Base-by-base conservation (phyloP, 2,329 filamentous ascomycete species). In the Emergomyces orientalis region DNA sequence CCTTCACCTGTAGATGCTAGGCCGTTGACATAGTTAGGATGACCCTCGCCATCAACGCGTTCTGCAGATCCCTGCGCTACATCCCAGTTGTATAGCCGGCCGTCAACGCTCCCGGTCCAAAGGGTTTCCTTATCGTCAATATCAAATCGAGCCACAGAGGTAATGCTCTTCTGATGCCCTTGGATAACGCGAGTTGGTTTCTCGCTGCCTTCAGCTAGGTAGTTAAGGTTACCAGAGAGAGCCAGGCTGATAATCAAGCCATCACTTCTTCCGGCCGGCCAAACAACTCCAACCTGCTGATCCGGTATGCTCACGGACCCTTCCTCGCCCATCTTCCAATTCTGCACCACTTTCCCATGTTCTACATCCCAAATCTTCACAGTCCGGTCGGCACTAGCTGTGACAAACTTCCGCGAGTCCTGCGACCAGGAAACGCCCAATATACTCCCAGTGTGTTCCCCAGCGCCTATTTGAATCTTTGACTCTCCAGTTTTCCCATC, bases 281-380 rank as follows among this genome's bases (percentile, higher is more conserved):
- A 96, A 11, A 94, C 90, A 6, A 99, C 91, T 60, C 94, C 94
- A 39, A 97, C 90, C 73, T 99, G 94, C 75, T 99, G 94, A 72
- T 97, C 84, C 3, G 83, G 82, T 45, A 97, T 81, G 72, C 85
- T 91, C 65, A 87, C 83, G 54, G 78, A 79, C 19, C 87, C 87
- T 51, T 92, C 88, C 39, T 84, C 85, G 27, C 92, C 91, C 73
- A 97, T 84, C 66, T 84, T 84, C 94, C 94, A 99, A 32, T 85
- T 90, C 74, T 95, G 89, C 8, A 88, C 80, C 25, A 85, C 84
- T 72, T 88, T 88, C 41, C 88, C 90, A 17, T 86, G 81, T 72
- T 96, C 90, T 2, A 85, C 86, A 71, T 97, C 92, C 94, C 94
- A 99, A 32, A 97, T 83, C 75, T 91, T 92, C 62, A 99, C 90